Base-by-base conservation (phyloP, 2,329 filamentous ascomycete species). In the Colletotrichum sojae region DNA sequence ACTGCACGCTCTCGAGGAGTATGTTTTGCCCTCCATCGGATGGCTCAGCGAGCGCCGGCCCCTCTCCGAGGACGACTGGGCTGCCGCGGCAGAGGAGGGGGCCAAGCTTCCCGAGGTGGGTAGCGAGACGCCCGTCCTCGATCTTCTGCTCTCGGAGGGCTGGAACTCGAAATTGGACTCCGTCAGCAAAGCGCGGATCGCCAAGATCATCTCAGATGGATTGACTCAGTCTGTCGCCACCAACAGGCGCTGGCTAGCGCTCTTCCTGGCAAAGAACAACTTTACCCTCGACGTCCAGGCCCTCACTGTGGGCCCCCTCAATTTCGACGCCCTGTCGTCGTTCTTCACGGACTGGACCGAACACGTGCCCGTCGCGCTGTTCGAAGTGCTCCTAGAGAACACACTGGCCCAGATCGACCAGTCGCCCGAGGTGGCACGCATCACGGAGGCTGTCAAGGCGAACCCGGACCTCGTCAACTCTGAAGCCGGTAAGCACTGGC, bases 401-500 rank as follows among this genome's bases (percentile, higher is more conserved):
- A 57, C 71, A 0, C 59, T 78, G 10, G 63, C 70, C 45, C 77
- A 75, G 20, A 31, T 79, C 1, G 51, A 69, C 4, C 76, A 76
- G 9, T 56, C 74, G 0, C 61, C 72, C 0, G 67, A 63, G 10
- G 70, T 79, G 5, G 43, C 31, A 9, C 64, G 58, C 5, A 71
- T 79, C 48, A 79, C 73, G 2, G 36, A 73, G 4, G 46, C 71
- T 0, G 67, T 81, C 16, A 73, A 72, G 46, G 68, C 60, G 9
- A 67, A 76, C 36, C 51, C 58, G 0, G 67, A 75, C 4, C 69
- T 80, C 1, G n/a, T 71, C 13, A 71, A 68, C 8, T 78, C 77
- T 2, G 75, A 76, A 6, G 73, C 72, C 0, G 78, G 76, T 1
- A 72, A 71, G 49, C 78, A 80, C 51, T 81, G 79, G 79, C 61